Evolutionary conservation across 2,329 filamentous ascomycete genomes (phyloP), one percentile per base, ranked within the genome.

Genomic region (Pseudopyricularia cyperi): DNA sequence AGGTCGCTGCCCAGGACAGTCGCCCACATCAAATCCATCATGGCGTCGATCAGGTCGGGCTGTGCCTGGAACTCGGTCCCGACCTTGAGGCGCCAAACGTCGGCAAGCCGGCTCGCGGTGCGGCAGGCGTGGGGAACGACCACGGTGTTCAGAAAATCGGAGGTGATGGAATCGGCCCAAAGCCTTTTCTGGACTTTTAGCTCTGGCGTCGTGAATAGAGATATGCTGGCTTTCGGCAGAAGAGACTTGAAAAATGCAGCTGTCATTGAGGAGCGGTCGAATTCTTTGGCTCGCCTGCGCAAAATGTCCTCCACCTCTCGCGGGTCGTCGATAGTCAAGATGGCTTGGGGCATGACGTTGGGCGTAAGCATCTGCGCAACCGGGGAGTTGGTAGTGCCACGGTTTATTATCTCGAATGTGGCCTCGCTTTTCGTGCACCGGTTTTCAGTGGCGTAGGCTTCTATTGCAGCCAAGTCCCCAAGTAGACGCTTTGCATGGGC

Each of bases 21-120:
- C 0, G 63, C 65, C 65, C 64, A 71, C 22, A 70, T 67, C 11
- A 60, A 63, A 53, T 71, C 68, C 30, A 72, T 57, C 0, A 64
- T 61, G 0, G 60, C 61, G 32, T 64, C 57, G 51, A 58, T 56
- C 26, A 71, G 59, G 51, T 72, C 69, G 5, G 64, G 54, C 0
- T 51, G 42, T 2, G 60, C 63, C 7, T 55, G 52, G 51, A 72
- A 70, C 1, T 67, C 60, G 14, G 19, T 22, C 3, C 52, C 35
- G 2, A 55, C 53, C 48, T 61, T 65, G 19, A 60, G 50, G 2
- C 56, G 52, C 63, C 63, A 67, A 1, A 66, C 51, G 1, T 63
- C 55, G 2, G 64, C 32, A 6, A 67, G 48, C 26, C 61, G 60
- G 1, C 53, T 22, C 0, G 56, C 57, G 0, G 57, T 52, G 12